Conservation (phyloP, 352 stramenopile species). For the Pythium plurisporium region DNA sequence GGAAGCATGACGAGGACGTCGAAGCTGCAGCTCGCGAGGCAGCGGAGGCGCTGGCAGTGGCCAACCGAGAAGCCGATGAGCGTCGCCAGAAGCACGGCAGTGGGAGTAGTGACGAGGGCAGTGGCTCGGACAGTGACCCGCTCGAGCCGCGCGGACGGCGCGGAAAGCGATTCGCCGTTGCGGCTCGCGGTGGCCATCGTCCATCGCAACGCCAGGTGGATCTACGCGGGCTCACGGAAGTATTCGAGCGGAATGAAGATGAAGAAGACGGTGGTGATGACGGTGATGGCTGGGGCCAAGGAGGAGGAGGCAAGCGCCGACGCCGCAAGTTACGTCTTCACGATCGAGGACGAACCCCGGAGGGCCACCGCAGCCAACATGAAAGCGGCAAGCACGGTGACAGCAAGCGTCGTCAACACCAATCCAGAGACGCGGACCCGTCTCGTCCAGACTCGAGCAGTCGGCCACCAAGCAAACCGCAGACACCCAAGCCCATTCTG, state of each 20-base stretch:
- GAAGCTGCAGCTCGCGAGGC: conserved; percentile 1
- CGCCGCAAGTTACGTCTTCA: conserved; percentile 35
- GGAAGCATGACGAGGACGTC: conserved; percentile 15
- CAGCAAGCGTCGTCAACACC: background rate
- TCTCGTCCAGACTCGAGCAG: background rate
- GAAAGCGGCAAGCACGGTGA: background rate
- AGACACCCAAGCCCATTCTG: conserved; percentile 19
- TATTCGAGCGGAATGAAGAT: conserved; percentile 38
- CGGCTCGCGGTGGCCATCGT: background rate
- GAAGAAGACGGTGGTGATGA: conserved; percentile 32
- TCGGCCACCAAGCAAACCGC: conserved; percentile 3
- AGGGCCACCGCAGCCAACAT: conserved; percentile 2
- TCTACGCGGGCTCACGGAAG: conserved; percentile 44
- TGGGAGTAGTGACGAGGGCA: conserved; percentile 1
- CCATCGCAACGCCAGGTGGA: conserved; percentile 37
- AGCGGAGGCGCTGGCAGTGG: background rate
- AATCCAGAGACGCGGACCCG: background rate
- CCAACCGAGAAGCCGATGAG: conserved; percentile 6
- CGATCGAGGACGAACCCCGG: conserved; percentile 40
- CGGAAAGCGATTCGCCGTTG: background rate
- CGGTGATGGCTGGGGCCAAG: conserved; percentile 19
- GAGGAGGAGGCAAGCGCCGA: conserved; percentile 18
- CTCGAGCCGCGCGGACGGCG: background rate
- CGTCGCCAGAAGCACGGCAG: background rate
- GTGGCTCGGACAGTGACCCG: background rate